phyloP scores from a whole-genome alignment of 352 stramenopile genomes.

The Globisporangium nunn region DNA sequence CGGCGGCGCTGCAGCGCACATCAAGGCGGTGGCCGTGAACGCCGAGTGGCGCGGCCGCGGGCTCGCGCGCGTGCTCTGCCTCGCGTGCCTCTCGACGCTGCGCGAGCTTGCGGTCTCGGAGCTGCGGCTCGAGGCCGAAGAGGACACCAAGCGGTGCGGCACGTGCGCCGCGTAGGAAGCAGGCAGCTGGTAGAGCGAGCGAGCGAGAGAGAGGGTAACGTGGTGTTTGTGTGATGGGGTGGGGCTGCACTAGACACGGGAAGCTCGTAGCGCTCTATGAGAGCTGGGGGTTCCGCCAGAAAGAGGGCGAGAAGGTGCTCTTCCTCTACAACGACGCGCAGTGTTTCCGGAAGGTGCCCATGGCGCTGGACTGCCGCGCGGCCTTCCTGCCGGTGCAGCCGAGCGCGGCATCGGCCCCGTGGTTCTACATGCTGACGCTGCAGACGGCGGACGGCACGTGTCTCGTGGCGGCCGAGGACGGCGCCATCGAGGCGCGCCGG shows the following conservation, averaged over 20 bases:
- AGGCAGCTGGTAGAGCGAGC: too few relatives aligned
- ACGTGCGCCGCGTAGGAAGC: too few relatives aligned
- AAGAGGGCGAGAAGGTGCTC: constrained; percentile 52
- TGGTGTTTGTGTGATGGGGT: too few relatives aligned
- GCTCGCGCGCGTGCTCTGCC: constrained; percentile 69
- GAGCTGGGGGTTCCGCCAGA: constrained; percentile 54
- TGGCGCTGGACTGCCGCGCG: constrained; percentile 43
- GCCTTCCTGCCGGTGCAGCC: constrained; percentile 34
- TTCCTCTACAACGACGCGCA: constrained; percentile 84
- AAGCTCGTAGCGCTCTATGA: constrained; percentile 68
- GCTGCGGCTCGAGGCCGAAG: constrained; percentile 57
- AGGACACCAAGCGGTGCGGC: constrained; percentile 42
- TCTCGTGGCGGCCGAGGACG: constrained; percentile 61
- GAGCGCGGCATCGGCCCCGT: constrained; percentile 19
- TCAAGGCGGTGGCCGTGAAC: constrained; percentile 76
- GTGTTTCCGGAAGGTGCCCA: constrained; percentile 80
- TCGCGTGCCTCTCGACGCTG: constrained; percentile 64
- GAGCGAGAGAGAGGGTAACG: too few relatives aligned
- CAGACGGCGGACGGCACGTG: constrained; percentile 57
- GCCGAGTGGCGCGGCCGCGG: constrained; percentile 58
- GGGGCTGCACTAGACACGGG: constrained; percentile 19
- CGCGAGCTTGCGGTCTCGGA: constrained; percentile 41
- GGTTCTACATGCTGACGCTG: constrained; percentile 78
- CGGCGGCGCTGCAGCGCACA: constrained; percentile 33
- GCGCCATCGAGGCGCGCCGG: constrained; percentile 35